Conservation (phyloP, 73 alveolate species). For the Stentor coeruleus region DNA sequence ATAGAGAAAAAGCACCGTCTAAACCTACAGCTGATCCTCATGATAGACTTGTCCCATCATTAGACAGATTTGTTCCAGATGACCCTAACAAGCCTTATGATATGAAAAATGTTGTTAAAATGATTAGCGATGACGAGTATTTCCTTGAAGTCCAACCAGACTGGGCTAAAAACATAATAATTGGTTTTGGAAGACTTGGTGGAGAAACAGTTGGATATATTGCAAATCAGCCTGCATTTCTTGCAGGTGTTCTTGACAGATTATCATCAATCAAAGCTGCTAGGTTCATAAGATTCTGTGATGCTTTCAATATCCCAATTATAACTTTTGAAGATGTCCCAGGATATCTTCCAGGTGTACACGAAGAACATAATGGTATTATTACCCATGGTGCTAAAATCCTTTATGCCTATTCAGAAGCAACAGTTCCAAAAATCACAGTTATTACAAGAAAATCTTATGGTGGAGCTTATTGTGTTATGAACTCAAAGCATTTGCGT, state of each 20-base stretch:
- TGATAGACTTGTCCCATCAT: too few relatives aligned
- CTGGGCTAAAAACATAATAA: too few relatives aligned
- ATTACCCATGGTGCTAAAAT: constrained; percentile 30
- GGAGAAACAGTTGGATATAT: too few relatives aligned
- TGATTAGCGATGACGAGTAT: too few relatives aligned
- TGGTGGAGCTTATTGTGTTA: constrained; percentile 32
- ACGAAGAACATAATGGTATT: constrained; percentile 26
- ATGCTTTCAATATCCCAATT: constrained; percentile 25
- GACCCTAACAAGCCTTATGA: too few relatives aligned
- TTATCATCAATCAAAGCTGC: constrained; percentile 18
- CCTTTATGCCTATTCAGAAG: constrained; percentile 33
- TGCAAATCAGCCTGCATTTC: too few relatives aligned
- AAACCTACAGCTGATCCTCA: too few relatives aligned
- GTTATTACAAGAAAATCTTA: constrained; percentile 25
- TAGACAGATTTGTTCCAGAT: too few relatives aligned
- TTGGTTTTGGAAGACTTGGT: too few relatives aligned
- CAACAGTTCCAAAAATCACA: constrained; percentile 29
- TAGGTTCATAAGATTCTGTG: constrained; percentile 8
- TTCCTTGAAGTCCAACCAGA: too few relatives aligned
- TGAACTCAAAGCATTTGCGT: constrained; percentile 31
- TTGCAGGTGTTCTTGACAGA: constrained; percentile 23
- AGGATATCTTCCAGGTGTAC: constrained; percentile 25
- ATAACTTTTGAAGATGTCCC: constrained; percentile 20
- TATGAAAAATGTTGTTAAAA: too few relatives aligned
- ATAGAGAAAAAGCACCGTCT: too few relatives aligned